Conservation (phyloP, 208 protist genomes). For the Leishmania tropica region DNA sequence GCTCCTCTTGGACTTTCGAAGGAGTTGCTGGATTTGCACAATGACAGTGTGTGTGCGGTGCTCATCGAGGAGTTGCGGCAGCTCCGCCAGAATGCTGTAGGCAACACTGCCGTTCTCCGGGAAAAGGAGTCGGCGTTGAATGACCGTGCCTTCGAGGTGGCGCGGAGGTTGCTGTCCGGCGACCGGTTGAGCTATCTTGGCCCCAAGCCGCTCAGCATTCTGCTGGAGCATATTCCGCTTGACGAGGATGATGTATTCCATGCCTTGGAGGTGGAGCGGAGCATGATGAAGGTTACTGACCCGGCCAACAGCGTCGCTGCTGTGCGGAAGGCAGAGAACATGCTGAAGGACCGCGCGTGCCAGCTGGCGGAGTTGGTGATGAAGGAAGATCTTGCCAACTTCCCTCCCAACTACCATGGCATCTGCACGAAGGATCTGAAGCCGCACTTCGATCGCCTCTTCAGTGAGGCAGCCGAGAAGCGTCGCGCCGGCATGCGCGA, state of each 20-base stretch:
- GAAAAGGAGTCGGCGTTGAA: conserved; percentile 46
- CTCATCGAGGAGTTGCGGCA: conserved; percentile 50
- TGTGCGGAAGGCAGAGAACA: conserved; percentile 46
- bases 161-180: conserved; percentile 32
- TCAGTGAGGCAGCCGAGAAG: conserved; percentile 58
- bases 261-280: conserved; percentile 61
- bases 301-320: conserved; percentile 36
- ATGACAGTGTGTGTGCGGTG: conserved; percentile 30
- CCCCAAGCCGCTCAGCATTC: conserved; percentile 51
- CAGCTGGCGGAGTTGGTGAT: conserved; percentile 60
- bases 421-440: conserved; percentile 52
- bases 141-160: conserved; percentile 46
- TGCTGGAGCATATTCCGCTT: conserved; percentile 60
- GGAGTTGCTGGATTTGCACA: conserved; percentile 50
- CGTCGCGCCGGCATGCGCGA: conserved; percentile 43
- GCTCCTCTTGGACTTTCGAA: conserved; percentile 46
- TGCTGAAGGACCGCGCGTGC: conserved; percentile 73
- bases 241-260: conserved; percentile 57
- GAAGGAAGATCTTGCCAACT: conserved; percentile 58
- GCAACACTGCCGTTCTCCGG: conserved; percentile 34
- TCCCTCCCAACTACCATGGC: conserved; percentile 57
- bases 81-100: conserved; percentile 29
- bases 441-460: conserved; percentile 63
- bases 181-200: conserved; percentile 55
- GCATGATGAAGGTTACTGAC: conserved; percentile 43